A percentile compares a stretch with the other conserved stretches of the same genome.
These are phyloP conservation scores for Suhomyces wounanorum DNA, from an alignment of 1,139 yeast species.

Conservation along the genomic window DNA sequence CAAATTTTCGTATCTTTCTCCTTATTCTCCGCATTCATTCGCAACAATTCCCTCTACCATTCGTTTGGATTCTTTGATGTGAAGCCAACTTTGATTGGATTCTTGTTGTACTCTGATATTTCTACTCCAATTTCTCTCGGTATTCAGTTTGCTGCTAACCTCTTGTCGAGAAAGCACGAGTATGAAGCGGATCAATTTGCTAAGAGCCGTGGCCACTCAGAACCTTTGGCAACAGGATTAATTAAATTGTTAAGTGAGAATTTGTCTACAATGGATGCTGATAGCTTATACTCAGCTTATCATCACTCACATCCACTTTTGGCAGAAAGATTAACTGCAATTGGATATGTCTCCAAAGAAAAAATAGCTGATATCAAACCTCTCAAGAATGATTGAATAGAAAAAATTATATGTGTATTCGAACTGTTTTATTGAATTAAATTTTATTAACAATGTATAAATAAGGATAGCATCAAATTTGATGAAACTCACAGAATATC, in stretches of 20 bases:
- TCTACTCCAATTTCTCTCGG: slow-evolving; percentile 75
- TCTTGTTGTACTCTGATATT: slow-evolving; percentile 71
- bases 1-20: slow-evolving; percentile 68
- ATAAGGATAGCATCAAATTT: too few species aligned
- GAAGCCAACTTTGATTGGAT: slow-evolving; percentile 79
- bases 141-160: slow-evolving; percentile 65
- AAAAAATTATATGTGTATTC: too few species aligned
- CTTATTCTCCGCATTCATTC: slow-evolving; percentile 74
- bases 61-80: slow-evolving; percentile 72
- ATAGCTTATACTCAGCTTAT: slow-evolving; percentile 85
- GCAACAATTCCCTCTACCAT: slow-evolving; percentile 72
- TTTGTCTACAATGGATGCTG: slow-evolving; percentile 82
- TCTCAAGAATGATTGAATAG: slow-evolving; percentile 10
- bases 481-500: not conserved
- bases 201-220: slow-evolving; percentile 66
- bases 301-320: slow-evolving; percentile 89
- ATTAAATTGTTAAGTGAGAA: slow-evolving; percentile 78
- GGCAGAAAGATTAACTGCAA: slow-evolving; percentile 80
- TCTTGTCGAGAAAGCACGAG: slow-evolving; percentile 80
- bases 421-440: too few species aligned
- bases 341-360: slow-evolving; percentile 53
- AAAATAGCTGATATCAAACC: slow-evolving; percentile 31
- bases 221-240: slow-evolving; percentile 69
- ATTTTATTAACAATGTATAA: too few species aligned
- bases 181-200: slow-evolving; percentile 93